A percentile compares a stretch with the other conserved stretches of the same genome.
Conservation (phyloP, 257 asterid species). For the Haberlea rhodopensis region DNA sequence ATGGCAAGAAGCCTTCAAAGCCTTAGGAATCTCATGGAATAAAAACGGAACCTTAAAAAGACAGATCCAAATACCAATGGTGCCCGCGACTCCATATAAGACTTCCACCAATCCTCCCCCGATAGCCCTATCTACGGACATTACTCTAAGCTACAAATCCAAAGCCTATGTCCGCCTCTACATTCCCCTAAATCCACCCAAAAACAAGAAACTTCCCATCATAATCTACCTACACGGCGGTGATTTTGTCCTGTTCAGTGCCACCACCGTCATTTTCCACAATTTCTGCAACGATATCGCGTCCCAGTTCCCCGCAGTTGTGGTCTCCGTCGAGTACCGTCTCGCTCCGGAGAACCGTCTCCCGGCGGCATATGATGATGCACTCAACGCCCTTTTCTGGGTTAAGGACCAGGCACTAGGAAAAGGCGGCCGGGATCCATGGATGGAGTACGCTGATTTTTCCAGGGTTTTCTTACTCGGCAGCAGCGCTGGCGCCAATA, state of each 20-base stretch:
- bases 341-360: conserved; percentile 46
- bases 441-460: conserved; percentile 40
- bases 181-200: conserved; percentile 23
- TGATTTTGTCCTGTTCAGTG: conserved; percentile 37
- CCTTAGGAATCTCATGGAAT: conserved; percentile 35
- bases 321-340: conserved; percentile 40
- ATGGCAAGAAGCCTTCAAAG: conserved; percentile 34
- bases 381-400: conserved; percentile 34
- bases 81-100: conserved; percentile 20
- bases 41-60: conserved; percentile 32
- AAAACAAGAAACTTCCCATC: conserved; percentile 28
- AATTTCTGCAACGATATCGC: conserved; percentile 37
- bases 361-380: conserved; percentile 46
- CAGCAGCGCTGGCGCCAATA: conserved; percentile 28
- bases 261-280: conserved; percentile 43
- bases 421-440: conserved; percentile 30
- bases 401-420: conserved; percentile 29
- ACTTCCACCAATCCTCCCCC: conserved; percentile 2
- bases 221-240: conserved; percentile 44
- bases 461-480: conserved; percentile 21
- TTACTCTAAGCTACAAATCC: conserved; percentile 7
- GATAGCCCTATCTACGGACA: conserved; percentile 30
- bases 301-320: conserved; percentile 31
- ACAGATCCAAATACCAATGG: conserved; percentile 29
- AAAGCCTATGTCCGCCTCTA: conserved; percentile 36